Conservation (phyloP, 176 grass and related monocot species). For the Lolium perenne region DNA sequence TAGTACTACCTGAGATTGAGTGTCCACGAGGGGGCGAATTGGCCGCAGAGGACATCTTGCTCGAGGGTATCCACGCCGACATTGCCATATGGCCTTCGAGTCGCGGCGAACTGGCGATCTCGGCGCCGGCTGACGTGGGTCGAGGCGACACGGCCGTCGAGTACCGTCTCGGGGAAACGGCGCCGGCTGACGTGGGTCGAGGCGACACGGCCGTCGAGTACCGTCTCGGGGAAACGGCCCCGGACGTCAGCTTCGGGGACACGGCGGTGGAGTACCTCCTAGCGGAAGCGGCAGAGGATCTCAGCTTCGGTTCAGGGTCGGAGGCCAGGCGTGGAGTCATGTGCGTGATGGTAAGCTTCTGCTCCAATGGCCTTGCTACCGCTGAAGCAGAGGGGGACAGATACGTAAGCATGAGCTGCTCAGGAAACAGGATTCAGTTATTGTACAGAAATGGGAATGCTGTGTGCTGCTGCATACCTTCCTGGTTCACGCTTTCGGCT, state of each 20-base stretch:
- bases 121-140: slow-evolving; percentile 49
- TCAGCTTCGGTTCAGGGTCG: slow-evolving; percentile 58
- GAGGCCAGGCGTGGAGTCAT: slow-evolving; percentile 57
- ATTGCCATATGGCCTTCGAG: slow-evolving; percentile 56
- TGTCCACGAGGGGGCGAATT: slow-evolving; percentile 71
- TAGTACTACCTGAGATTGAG: slow-evolving; percentile 48
- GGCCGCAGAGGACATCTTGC: slow-evolving; percentile 86
- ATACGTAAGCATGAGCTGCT: background rate
- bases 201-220: slow-evolving; percentile 63
- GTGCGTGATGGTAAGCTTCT: slow-evolving; percentile 57
- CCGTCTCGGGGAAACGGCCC: slow-evolving; percentile 53
- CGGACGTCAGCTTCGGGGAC: slow-evolving; percentile 72
- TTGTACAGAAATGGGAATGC: background rate
- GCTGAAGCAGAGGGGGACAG: background rate
- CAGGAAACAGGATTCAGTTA: background rate
- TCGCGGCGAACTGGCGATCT: slow-evolving; percentile 53
- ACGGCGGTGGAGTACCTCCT: slow-evolving; percentile 52
- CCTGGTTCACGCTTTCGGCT: slow-evolving; percentile 50
- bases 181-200: slow-evolving; percentile 62
- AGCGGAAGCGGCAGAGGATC: slow-evolving; percentile 56
- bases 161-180: slow-evolving; percentile 54
- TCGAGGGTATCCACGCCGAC: slow-evolving; percentile 81
- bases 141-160: slow-evolving; percentile 67
- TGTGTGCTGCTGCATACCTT: slow-evolving; percentile 50
- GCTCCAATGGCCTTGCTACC: slow-evolving; percentile 55